A percentile compares a stretch with the other conserved stretches of the same genome.
Conservation (phyloP, 2,329 filamentous ascomycete species). For the Trichophyton simii region DNA sequence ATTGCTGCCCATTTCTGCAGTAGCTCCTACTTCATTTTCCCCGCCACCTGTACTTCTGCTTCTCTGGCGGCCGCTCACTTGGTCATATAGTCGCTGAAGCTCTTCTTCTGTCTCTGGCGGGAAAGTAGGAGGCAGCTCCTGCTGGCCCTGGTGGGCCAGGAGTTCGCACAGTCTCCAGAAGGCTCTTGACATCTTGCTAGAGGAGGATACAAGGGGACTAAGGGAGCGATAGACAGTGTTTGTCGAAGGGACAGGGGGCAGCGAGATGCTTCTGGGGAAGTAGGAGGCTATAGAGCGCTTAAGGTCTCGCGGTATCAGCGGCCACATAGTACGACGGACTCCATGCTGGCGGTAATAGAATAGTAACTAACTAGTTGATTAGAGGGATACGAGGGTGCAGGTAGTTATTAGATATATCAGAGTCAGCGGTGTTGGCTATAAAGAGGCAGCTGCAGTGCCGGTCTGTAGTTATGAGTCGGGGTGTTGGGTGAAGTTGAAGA, state of each 20-base stretch:
- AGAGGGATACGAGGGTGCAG: too few species aligned
- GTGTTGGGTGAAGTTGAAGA: not conserved
- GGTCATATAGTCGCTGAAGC: not conserved
- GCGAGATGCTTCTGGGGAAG: not conserved
- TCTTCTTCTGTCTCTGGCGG: not conserved
- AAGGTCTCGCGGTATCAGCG: not conserved
- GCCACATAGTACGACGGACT: not conserved
- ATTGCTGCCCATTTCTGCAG: conserved; percentile 51
- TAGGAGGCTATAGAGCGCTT: not conserved
- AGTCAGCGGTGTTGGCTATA: not conserved
- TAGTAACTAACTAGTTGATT: not conserved
- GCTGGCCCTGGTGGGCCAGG: conserved; percentile 6
- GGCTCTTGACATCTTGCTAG: conserved; percentile 6
- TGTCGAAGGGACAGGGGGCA: not conserved
- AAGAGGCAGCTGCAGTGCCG: not conserved
- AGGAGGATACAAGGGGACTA: conserved; percentile 2
- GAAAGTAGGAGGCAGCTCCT: not conserved
- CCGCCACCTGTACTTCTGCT: conserved; percentile 52
- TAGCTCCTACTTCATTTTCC: conserved; percentile 37
- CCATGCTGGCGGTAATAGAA: not conserved
- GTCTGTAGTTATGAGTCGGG: too few species aligned
- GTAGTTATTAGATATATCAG: not conserved
- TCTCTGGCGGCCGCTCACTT: not conserved
- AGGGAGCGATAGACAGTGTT: conserved; percentile 8
- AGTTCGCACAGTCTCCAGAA: conserved; percentile 10